These are phyloP conservation scores for Rhizophora apiculata DNA, from an alignment of 345 rosid species.

Conservation along the genomic window DNA sequence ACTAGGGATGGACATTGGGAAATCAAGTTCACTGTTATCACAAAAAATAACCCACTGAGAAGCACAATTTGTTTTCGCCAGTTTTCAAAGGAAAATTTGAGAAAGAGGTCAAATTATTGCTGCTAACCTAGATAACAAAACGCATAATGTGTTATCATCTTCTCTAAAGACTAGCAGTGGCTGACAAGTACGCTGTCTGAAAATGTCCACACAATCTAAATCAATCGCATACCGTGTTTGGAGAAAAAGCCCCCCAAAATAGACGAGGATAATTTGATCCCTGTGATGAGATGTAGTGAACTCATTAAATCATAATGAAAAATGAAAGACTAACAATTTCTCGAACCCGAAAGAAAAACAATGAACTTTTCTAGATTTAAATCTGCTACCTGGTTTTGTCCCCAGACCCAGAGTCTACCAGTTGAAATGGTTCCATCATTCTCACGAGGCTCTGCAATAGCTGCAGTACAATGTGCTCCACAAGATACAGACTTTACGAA, in stretches of 20 bases:
- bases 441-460: slow-evolving; percentile 73
- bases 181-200: background rate
- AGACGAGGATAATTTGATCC: slow-evolving; percentile 84
- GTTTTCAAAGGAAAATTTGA: background rate
- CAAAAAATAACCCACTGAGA: background rate
- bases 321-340: background rate
- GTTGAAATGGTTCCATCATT: slow-evolving; percentile 65
- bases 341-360: background rate
- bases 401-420: slow-evolving; percentile 98
- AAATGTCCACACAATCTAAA: background rate
- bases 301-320: background rate
- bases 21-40: background rate
- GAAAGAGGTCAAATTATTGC: too few relatives aligned
- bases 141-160: too few relatives aligned
- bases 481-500: slow-evolving; percentile 87
- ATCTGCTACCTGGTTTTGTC: slow-evolving; percentile 80
- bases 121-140: too few relatives aligned
- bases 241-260: slow-evolving; percentile 82
- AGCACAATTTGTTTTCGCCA: background rate
- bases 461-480: slow-evolving; percentile 93
- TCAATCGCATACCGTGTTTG: slow-evolving; percentile 45
- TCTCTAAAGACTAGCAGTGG: too few relatives aligned
- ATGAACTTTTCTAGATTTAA: background rate
- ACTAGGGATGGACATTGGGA: background rate
- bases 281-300: slow-evolving; percentile 35